Evolutionary conservation across 257 asterid species (phyloP), one percentile per base, ranked within the genome.

Genomic region (Lantana camara): DNA sequence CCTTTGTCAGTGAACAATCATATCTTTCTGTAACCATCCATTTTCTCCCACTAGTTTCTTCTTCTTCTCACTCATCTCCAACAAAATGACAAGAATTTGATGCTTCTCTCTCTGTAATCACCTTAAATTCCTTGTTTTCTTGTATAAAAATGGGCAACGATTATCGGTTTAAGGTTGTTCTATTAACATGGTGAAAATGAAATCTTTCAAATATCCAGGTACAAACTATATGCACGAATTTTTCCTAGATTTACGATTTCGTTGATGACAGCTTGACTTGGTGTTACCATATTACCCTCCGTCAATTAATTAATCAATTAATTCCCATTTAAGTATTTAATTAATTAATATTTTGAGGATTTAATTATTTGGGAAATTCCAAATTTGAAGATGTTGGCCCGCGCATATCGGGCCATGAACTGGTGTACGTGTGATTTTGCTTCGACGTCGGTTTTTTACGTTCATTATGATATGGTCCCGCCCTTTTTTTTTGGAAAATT

Each of bases 261-360:
- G 75, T 74, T 74, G 82, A 52, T 34, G 73, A 64, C 85, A 73
- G 74, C 74, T 73, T 65, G 67, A 22, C 15, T 0, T 29, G n/a
- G 44, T 10, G 32, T 79, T 66, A 56, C 81, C 7, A 24, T 15
- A 64, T 4, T 72, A 69, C 72, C 80, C 81, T 63, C 53, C 7
- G 14, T 45, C 14, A 63, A 67, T 10, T 22, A 15, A 40, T 49
- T 37, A 27, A n/a, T n/a, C n/a, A n/a, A n/a, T n/a, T n/a, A 40
- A 41, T 45, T 41, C 68, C 46, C 37, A 42, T 47, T 1, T 5
- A 45, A 49, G 40, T 50, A 41, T 42, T 45, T 16, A 45, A 45
- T 45, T 45, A 45, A 4, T 45, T 15, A 5, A 13, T 45, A n/a
- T n/a, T n/a, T n/a, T n/a, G n/a, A n/a, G n/a, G n/a, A n/a, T n/a